Conservation (phyloP, 345 rosid genomes). For the Bruguiera gymnorhiza region DNA sequence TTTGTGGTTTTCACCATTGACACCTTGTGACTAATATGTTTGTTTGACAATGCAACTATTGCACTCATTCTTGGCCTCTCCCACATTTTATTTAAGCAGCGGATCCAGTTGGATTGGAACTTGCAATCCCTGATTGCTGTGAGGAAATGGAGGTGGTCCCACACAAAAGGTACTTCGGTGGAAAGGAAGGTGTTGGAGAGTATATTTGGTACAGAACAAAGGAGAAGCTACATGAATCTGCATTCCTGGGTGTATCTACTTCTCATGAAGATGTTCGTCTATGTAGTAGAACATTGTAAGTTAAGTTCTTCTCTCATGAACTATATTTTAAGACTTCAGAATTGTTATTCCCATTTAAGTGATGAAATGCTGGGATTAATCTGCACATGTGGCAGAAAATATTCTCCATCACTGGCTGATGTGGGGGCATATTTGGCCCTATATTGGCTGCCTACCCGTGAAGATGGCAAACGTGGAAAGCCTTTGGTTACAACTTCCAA, state of each 20-base stretch:
- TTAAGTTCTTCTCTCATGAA: constrained; percentile 14
- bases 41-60: neutral
- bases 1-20: neutral
- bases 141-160: constrained; percentile 74
- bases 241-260: constrained; percentile 49
- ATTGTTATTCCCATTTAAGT: neutral
- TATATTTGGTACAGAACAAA: constrained; percentile 75
- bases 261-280: constrained; percentile 45
- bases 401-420: constrained; percentile 86
- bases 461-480: constrained; percentile 81
- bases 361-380: constrained; percentile 6
- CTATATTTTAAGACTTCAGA: constrained; percentile 14
- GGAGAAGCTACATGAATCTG: constrained; percentile 56
- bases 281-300: constrained; percentile 73
- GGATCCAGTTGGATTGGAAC: constrained; percentile 86
- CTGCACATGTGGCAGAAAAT: constrained; percentile 44
- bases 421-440: constrained; percentile 75
- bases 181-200: constrained; percentile 82
- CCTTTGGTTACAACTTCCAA: constrained; percentile 66
- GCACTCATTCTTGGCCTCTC: constrained; percentile 1
- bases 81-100: constrained; percentile 43
- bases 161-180: constrained; percentile 79
- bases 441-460: constrained; percentile 81
- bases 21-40: neutral
- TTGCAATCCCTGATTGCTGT: constrained; percentile 62